A percentile compares a stretch with the other conserved stretches of the same genome.
phyloP scores from a whole-genome alignment of 2,329 filamentous ascomycete species.

The Ambrosiella cleistominuta region DNA sequence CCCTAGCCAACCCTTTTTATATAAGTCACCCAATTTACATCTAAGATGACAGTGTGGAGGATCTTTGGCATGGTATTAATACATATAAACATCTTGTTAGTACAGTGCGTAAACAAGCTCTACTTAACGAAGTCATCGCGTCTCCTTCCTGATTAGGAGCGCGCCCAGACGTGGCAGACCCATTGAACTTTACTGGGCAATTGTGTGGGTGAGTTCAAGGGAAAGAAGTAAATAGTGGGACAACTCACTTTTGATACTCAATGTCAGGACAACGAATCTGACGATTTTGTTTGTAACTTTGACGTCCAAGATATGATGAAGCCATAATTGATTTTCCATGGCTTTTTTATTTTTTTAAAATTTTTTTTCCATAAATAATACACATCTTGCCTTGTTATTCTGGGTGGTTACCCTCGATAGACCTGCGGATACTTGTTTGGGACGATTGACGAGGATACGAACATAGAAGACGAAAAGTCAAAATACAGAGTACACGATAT shows the following conservation, averaged over 20 bases:
- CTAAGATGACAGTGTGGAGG: not conserved
- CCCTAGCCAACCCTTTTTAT: not conserved
- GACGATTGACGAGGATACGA: too few species aligned
- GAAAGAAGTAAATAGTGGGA: not conserved
- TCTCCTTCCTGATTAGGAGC: not conserved
- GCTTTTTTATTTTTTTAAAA: too few species aligned
- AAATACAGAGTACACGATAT: too few species aligned
- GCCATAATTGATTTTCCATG: not conserved
- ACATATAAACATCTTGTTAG: not conserved
- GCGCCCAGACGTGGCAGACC: not conserved
- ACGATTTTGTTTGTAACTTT: too few species aligned
- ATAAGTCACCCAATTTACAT: not conserved
- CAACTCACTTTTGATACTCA: not conserved
- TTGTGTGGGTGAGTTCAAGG: too few species aligned
- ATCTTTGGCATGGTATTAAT: not conserved
- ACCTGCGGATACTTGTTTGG: too few species aligned
- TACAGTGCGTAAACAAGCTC: not conserved
- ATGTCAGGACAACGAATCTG: not conserved
- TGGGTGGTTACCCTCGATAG: too few species aligned
- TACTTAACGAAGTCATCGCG: not conserved
- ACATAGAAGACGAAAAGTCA: too few species aligned
- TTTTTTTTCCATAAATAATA: too few species aligned
- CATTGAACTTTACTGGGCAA: conserved; percentile 1
- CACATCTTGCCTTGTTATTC: too few species aligned
- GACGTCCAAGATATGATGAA: not conserved